phyloP scores from a whole-genome alignment of 2,329 filamentous ascomycete species.

The Ilyonectria destructans region DNA sequence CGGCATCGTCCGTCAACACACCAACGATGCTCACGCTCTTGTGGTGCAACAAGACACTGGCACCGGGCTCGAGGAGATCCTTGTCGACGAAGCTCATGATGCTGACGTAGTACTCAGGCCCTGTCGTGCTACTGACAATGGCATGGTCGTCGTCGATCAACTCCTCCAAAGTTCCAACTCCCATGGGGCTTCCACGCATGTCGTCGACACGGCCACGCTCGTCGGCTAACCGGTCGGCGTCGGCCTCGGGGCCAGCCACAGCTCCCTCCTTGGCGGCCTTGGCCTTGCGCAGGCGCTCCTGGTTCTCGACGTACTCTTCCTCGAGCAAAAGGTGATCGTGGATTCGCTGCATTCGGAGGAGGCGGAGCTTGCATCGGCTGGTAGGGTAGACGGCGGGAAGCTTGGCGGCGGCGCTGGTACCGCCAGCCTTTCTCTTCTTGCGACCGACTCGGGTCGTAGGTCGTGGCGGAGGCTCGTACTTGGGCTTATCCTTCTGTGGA shows the following conservation, averaged over 20 bases:
- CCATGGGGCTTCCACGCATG: conserved; percentile 99
- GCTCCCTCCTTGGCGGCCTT: conserved; percentile 84
- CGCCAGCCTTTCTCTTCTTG: conserved; percentile 97
- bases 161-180: conserved; percentile 96
- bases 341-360: conserved; percentile 97
- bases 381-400: conserved; percentile 95
- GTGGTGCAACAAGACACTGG: conserved; percentile 95
- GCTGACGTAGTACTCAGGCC: conserved; percentile 98
- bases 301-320: conserved; percentile 99
- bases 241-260: conserved; percentile 79
- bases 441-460: conserved; percentile 97
- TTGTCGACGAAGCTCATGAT: conserved; percentile 99
- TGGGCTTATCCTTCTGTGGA: conserved; percentile 96
- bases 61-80: conserved; percentile 95
- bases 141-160: conserved; percentile 99
- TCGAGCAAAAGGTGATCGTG: conserved; percentile 97
- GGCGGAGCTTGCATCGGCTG: conserved; percentile 96
- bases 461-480: conserved; percentile 98
- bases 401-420: conserved; percentile 95
- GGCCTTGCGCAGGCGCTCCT: conserved; percentile 94
- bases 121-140: conserved; percentile 97
- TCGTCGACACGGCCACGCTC: conserved; percentile 96
- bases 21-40: conserved; percentile 99
- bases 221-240: conserved; percentile 89
- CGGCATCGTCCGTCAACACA: conserved; percentile 95